Evolutionary conservation across 345 rosid genomes (phyloP).

Genomic region (Moringa oleifera): DNA sequence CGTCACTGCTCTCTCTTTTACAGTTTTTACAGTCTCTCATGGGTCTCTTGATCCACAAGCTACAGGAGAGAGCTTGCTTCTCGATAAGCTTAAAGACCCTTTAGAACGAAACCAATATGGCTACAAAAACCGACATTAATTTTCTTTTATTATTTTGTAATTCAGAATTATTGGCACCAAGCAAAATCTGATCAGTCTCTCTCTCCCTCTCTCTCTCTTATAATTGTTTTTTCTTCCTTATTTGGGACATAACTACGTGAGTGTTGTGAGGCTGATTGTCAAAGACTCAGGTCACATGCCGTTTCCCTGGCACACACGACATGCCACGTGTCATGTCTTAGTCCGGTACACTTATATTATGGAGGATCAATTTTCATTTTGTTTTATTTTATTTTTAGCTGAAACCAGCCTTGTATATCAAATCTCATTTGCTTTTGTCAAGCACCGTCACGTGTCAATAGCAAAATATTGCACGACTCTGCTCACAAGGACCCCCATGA

Average conservation of each 20-base stretch:
- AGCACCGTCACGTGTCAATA: slow-evolving; percentile 34
- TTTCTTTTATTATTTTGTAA: background rate
- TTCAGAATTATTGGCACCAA: slow-evolving; percentile 3
- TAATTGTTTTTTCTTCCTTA: slow-evolving; percentile 19
- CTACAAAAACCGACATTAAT: background rate
- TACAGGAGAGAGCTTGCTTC: too few species aligned
- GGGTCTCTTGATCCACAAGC: too few species aligned
- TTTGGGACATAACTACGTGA: slow-evolving; percentile 38
- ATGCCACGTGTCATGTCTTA: slow-evolving; percentile 53
- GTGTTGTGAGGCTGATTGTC: slow-evolving; percentile 6
- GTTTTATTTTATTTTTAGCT: too few species aligned
- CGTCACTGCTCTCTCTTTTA: background rate
- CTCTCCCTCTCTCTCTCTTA: too few species aligned
- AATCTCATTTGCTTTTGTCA: too few species aligned
- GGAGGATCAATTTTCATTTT: too few species aligned
- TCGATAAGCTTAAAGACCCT: too few species aligned
- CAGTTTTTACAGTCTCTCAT: too few species aligned
- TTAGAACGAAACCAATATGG: too few species aligned
- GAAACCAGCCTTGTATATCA: too few species aligned
- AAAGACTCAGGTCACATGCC: slow-evolving; percentile 34
- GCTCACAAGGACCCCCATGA: too few species aligned
- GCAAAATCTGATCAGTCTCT: slow-evolving; percentile 12
- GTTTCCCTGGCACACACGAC: slow-evolving; percentile 39
- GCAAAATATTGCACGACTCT: background rate
- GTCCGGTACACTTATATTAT: background rate